A percentile compares a stretch with the other conserved stretches of the same genome.
phyloP scores from a whole-genome alignment of 1,284 basidiomycete genomes.

The Fomitopsis pinicola region DNA sequence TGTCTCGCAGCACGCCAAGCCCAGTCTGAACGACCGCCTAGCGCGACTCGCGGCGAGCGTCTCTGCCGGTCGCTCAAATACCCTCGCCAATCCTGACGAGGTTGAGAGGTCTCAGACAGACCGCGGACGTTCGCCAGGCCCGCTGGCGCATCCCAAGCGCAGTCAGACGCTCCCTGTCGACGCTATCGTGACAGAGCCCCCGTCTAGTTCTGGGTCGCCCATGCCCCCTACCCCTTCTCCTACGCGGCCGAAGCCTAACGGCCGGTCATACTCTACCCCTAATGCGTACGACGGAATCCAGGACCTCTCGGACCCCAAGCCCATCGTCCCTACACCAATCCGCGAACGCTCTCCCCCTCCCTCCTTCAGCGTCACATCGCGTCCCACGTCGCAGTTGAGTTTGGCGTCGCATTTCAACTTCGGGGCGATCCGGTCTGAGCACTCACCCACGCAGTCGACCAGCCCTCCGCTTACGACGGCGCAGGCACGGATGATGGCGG shows the following conservation, averaged over 20 bases:
- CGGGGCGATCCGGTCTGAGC: conserved; percentile 5
- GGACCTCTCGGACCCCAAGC: conserved; percentile 23
- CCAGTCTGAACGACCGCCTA: conserved; percentile 26
- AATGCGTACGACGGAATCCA: conserved; percentile 21
- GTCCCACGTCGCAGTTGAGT: conserved; percentile 37
- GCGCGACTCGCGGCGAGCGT: conserved; percentile 22
- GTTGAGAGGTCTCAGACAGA: conserved; percentile 9
- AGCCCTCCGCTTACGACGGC: conserved; percentile 1
- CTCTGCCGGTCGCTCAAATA: conserved; percentile 11
- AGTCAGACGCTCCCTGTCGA: conserved; percentile 25
- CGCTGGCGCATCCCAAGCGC: conserved; percentile 15
- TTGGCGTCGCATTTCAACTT: conserved; percentile 8
- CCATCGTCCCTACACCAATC: conserved; percentile 61
- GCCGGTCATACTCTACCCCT: conserved; percentile 23
- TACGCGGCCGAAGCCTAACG: conserved; percentile 15
- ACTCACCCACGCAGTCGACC: conserved; percentile 4
- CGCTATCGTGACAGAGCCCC: conserved; percentile 8
- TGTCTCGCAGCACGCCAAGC: conserved; percentile 15
- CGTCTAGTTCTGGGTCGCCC: conserved; percentile 9
- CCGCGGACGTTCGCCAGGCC: conserved; percentile 8
- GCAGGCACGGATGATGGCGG: neutral
- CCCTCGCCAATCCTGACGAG: neutral
- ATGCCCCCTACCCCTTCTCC: conserved; percentile 15
- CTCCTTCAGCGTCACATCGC: conserved; percentile 64
- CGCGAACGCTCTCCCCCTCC: conserved; percentile 55